A percentile compares a stretch with the other conserved stretches of the same genome.
These are phyloP conservation scores for Salinomyces thailandicus DNA, from an alignment of 2,329 filamentous ascomycete genomes.

Conservation along the genomic window DNA sequence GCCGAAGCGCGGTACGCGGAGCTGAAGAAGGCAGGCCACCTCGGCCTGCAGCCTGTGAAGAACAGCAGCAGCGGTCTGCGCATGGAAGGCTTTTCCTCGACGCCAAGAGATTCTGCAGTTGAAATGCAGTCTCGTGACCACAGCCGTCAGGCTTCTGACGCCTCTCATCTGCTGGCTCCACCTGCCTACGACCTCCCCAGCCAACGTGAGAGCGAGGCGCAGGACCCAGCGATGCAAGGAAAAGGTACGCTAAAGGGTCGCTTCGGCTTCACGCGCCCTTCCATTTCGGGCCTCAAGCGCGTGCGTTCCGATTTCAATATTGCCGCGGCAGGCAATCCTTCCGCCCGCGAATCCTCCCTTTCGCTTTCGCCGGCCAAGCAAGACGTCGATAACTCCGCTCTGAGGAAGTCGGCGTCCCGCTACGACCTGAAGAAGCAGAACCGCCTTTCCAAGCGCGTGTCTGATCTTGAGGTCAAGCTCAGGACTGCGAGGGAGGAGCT, in stretches of 20 bases:
- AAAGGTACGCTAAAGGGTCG: conserved; percentile 12
- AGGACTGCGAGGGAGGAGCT: conserved; percentile 46
- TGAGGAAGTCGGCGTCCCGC: conserved; percentile 42
- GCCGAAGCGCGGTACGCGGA: conserved; percentile 44
- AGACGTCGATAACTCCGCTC: conserved; percentile 15
- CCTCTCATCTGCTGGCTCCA: conserved; percentile 7
- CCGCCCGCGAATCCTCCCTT: conserved; percentile 28
- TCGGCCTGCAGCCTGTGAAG: conserved; percentile 21
- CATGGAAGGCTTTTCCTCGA: conserved; percentile 5
- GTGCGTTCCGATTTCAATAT: conserved; percentile 25
- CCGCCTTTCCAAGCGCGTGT: conserved; percentile 49
- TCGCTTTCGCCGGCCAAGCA: conserved; percentile 24
- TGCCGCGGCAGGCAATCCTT: conserved; percentile 1
- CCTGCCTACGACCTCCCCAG: conserved; percentile 8
- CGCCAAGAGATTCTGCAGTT: conserved; percentile 23
- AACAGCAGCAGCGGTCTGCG: neutral
- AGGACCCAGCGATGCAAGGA: conserved; percentile 11
- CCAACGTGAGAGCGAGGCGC: conserved; percentile 13
- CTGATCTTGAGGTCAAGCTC: conserved; percentile 50
- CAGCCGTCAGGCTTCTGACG: conserved; percentile 9
- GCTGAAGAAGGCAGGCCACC: conserved; percentile 43
- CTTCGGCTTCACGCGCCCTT: conserved; percentile 23
- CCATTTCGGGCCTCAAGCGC: conserved; percentile 25
- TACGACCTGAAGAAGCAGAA: conserved; percentile 48
- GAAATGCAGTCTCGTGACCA: conserved; percentile 10